Evolutionary conservation across 2,329 filamentous ascomycete genomes (phyloP).

Genomic region (Lecanosticta acicola): DNA sequence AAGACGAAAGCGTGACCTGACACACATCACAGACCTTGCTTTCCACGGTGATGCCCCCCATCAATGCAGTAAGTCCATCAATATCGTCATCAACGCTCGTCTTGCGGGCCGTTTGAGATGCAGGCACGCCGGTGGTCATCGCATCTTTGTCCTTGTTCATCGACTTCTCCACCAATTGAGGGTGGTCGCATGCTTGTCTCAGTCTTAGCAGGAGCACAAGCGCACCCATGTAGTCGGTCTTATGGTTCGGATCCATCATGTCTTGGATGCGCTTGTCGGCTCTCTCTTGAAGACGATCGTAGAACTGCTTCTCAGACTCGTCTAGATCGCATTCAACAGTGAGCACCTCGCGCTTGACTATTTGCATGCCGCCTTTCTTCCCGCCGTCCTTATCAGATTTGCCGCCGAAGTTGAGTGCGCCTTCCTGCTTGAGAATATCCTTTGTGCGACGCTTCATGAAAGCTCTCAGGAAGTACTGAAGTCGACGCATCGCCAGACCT

Average conservation of each 20-base stretch:
- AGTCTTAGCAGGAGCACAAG: slow-evolving; percentile 86
- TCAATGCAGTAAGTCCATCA: slow-evolving; percentile 77
- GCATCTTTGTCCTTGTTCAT: slow-evolving; percentile 84
- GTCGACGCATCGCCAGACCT: slow-evolving; percentile 76
- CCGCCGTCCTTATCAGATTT: slow-evolving; percentile 53
- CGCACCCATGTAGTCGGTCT: slow-evolving; percentile 87
- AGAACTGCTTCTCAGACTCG: slow-evolving; percentile 75
- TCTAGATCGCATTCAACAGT: slow-evolving; percentile 74
- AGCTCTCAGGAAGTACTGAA: slow-evolving; percentile 79
- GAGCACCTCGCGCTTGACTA: slow-evolving; percentile 84
- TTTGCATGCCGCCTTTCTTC: slow-evolving; percentile 67
- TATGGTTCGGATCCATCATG: slow-evolving; percentile 70
- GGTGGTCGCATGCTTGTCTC: slow-evolving; percentile 91
- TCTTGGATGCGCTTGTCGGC: slow-evolving; percentile 80
- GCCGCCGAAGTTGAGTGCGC: slow-evolving; percentile 70
- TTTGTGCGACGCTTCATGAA: slow-evolving; percentile 99
- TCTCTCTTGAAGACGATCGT: slow-evolving; percentile 73
- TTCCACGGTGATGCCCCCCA: slow-evolving; percentile 75
- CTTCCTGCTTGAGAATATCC: slow-evolving; percentile 85
- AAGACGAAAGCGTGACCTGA: slow-evolving; percentile 58
- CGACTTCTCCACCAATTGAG: slow-evolving; percentile 77
- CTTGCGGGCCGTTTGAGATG: slow-evolving; percentile 43
- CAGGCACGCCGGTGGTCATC: slow-evolving; percentile 52
- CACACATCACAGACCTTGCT: slow-evolving; percentile 80
- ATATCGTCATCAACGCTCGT: slow-evolving; percentile 57